phyloP scores from a whole-genome alignment of 345 rosid genomes.

The Rubroshorea leprosula region DNA sequence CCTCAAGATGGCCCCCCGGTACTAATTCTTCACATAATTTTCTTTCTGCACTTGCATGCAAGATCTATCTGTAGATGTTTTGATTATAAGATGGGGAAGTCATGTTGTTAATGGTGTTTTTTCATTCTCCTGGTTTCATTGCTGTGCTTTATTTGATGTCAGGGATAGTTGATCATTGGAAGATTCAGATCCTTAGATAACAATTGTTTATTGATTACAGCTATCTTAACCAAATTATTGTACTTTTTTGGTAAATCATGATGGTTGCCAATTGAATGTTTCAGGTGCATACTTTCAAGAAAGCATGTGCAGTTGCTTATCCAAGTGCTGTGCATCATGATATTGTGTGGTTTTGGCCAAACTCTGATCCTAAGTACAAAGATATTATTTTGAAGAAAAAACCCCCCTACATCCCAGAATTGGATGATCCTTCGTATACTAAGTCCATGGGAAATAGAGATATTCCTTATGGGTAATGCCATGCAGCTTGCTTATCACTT shows the following conservation, averaged over 20 bases:
- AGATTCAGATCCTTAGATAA: too few species aligned
- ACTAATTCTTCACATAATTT: background rate
- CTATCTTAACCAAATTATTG: background rate
- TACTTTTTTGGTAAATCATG: background rate
- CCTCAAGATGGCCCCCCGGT: conserved; percentile 74
- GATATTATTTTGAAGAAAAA: conserved; percentile 50
- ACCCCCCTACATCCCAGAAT: conserved; percentile 70
- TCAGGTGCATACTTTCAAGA: conserved; percentile 65
- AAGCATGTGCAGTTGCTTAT: conserved; percentile 74
- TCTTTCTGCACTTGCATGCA: background rate
- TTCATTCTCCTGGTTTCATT: background rate
- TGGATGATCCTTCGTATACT: conserved; percentile 78
- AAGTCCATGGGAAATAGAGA: conserved; percentile 57
- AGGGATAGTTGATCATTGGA: too few species aligned
- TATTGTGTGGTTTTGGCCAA: conserved; percentile 95
- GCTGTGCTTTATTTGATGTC: too few species aligned
- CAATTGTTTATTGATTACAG: too few species aligned
- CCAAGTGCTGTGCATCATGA: conserved; percentile 71
- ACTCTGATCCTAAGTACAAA: conserved; percentile 59
- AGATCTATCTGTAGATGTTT: background rate
- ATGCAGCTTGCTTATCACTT: too few species aligned
- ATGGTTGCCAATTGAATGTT: conserved; percentile 5
- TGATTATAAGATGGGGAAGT: too few species aligned
- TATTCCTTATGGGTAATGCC: conserved; percentile 85
- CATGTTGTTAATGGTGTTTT: too few species aligned